These are phyloP conservation scores for Combretum micranthum DNA, from an alignment of 345 rosid genomes.

Conservation along the genomic window DNA sequence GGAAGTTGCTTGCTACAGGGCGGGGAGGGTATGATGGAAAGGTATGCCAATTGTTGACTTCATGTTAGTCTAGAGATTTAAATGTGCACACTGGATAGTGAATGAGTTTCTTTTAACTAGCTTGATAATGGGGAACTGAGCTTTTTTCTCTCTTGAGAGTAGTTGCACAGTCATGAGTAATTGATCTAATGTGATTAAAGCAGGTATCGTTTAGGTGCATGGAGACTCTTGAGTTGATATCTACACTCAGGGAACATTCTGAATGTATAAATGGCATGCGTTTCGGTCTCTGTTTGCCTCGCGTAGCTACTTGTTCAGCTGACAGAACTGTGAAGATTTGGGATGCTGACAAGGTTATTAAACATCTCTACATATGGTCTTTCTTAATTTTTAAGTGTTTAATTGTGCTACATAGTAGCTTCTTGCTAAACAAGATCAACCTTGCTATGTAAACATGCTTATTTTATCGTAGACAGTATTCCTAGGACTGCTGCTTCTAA, in stretches of 20 bases:
- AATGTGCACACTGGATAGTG: neutral
- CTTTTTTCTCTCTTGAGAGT: neutral
- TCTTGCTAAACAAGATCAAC: too few relatives aligned
- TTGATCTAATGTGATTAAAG: conserved; percentile 2
- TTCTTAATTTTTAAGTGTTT: neutral
- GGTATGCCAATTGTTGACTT: conserved; percentile 24
- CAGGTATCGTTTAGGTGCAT: conserved; percentile 67
- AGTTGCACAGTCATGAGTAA: neutral
- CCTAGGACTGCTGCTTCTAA: too few relatives aligned
- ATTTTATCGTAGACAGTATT: too few relatives aligned
- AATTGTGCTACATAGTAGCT: too few relatives aligned
- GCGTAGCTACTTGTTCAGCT: conserved; percentile 62
- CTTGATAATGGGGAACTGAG: too few relatives aligned
- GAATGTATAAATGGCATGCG: conserved; percentile 60
- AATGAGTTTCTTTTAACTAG: too few relatives aligned
- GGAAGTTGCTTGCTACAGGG: conserved; percentile 65
- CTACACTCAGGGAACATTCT: conserved; percentile 54
- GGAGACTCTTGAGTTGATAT: conserved; percentile 36
- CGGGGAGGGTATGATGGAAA: conserved; percentile 59
- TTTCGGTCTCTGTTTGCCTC: conserved; percentile 51
- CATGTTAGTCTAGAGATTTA: neutral
- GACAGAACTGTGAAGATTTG: conserved; percentile 69
- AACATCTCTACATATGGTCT: conserved; percentile 3
- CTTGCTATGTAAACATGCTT: too few relatives aligned
- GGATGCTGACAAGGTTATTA: conserved; percentile 57